Percentiles rank a stretch among this genome's conserved stretches.
Evolutionary conservation across 345 rosid species (phyloP).

Genomic region (Rhodamnia rubescens): DNA sequence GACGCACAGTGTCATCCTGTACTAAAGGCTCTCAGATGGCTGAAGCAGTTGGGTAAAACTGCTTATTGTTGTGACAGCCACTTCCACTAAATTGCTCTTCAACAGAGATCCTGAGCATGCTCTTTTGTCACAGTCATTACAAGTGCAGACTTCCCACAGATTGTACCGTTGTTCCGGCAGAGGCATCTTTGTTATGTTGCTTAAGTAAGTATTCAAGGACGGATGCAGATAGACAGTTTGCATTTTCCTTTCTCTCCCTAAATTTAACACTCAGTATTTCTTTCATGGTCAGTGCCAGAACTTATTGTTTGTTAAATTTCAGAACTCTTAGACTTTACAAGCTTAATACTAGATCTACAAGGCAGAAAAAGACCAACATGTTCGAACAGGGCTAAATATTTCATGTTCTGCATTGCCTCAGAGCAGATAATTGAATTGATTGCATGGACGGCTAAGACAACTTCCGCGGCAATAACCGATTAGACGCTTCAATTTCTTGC

Average conservation of each 20-base stretch:
- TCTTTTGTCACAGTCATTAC: background rate
- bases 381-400: background rate
- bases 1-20: background rate
- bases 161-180: background rate
- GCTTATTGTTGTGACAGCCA: background rate
- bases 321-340: background rate
- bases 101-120: background rate
- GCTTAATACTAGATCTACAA: background rate
- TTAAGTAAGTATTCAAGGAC: background rate
- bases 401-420: background rate
- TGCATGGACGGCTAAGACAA: background rate
- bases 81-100: background rate
- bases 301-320: background rate
- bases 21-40: background rate
- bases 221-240: background rate
- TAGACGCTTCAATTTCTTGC: background rate
- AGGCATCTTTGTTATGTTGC: background rate
- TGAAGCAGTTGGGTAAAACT: background rate
- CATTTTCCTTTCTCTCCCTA: background rate
- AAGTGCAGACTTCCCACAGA: background rate
- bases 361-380: background rate
- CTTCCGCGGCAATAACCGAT: background rate
- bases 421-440: background rate
- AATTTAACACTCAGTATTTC: background rate
- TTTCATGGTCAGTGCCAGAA: background rate